Percentiles rank a stretch among this genome's conserved stretches.
These are phyloP conservation scores for Stagonosporopsis tanaceti DNA, from an alignment of 2,329 filamentous ascomycete species.

Conservation along the genomic window DNA sequence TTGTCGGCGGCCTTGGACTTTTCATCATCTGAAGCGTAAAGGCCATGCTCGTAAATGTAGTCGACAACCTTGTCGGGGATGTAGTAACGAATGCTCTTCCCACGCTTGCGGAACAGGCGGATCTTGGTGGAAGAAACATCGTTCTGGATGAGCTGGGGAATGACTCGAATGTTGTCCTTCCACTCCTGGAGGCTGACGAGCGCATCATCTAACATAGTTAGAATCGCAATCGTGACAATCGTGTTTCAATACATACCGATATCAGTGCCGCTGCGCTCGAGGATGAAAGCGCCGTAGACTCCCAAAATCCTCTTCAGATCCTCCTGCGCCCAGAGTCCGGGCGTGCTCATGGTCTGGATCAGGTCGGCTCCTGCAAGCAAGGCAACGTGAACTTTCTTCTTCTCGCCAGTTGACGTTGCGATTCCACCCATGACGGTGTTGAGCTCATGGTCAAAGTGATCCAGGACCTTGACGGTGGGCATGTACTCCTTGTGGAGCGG, in stretches of 20 bases:
- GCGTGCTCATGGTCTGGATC: constrained; percentile 61
- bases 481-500: constrained; percentile 84
- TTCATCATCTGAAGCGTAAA: constrained; percentile 51
- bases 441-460: constrained; percentile 91
- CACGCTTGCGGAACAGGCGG: constrained; percentile 68
- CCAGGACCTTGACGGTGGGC: constrained; percentile 86
- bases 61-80: constrained; percentile 51
- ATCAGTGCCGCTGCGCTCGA: constrained; percentile 89
- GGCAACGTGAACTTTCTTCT: constrained; percentile 75
- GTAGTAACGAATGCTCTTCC: constrained; percentile 53
- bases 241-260: constrained; percentile 56
- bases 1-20: constrained; percentile 45
- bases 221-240: background rate
- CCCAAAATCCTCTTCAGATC: constrained; percentile 90
- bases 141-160: constrained; percentile 87
- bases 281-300: constrained; percentile 81
- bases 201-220: constrained; percentile 70
- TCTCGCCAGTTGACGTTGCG: constrained; percentile 70
- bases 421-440: constrained; percentile 81
- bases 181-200: constrained; percentile 81
- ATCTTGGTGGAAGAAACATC: constrained; percentile 86
- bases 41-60: constrained; percentile 51
- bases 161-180: constrained; percentile 86
- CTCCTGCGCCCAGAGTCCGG: constrained; percentile 77
- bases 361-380: constrained; percentile 75